phyloP scores from a whole-genome alignment of 225 moss, liverwort and hornwort species.

The Marchantia paleacea region DNA sequence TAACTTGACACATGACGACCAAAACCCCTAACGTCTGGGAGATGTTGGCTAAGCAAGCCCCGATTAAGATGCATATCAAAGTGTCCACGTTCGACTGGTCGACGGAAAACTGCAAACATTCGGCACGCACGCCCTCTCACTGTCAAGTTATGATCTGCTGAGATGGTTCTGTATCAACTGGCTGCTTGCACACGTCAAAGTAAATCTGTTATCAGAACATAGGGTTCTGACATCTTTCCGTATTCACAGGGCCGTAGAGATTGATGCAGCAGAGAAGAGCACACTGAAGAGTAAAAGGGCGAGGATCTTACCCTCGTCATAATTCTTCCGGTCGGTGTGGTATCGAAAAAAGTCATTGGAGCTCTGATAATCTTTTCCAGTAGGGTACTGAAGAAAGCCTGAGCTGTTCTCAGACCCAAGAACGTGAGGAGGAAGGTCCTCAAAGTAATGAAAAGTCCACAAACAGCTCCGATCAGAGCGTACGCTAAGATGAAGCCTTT shows the following conservation, averaged over 20 bases:
- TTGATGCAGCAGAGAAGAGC: not conserved
- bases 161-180: too few relatives aligned
- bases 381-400: too few relatives aligned
- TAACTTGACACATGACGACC: constrained; percentile 56
- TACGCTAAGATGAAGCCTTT: too few relatives aligned
- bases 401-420: too few relatives aligned
- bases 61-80: constrained; percentile 47
- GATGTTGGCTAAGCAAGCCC: constrained; percentile 11
- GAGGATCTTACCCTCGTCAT: constrained; percentile 52
- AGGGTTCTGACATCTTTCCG: not conserved
- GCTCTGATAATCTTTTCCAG: not conserved
- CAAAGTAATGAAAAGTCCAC: too few relatives aligned
- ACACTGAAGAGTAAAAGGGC: too few relatives aligned
- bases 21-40: constrained; percentile 49
- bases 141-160: too few relatives aligned
- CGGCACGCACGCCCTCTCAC: too few relatives aligned
- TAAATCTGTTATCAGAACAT: not conserved
- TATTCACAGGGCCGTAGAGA: not conserved
- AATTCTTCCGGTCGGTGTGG: constrained; percentile 77
- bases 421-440: too few relatives aligned
- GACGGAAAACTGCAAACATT: constrained; percentile 41
- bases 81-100: constrained; percentile 56
- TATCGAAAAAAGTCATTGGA: constrained; percentile 77
- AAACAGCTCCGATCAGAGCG: too few relatives aligned
- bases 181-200: not conserved